Base-by-base conservation (phyloP, 2,329 filamentous ascomycete species). In the Scopulariopsis brevicaulis region DNA sequence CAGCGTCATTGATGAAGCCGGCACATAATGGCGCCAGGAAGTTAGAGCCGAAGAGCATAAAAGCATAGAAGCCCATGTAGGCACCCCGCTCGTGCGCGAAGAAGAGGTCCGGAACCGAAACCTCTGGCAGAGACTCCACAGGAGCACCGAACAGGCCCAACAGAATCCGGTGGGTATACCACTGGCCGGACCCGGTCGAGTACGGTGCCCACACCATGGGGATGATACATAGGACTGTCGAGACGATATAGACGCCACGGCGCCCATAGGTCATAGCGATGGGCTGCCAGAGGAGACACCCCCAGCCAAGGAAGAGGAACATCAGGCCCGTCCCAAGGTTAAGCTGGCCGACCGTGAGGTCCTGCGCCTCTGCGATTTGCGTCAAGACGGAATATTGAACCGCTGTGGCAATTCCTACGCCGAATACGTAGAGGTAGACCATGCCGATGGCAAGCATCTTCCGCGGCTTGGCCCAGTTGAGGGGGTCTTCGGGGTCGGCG, bases 231-330 rank as follows among this genome's bases (percentile, higher is more conserved):
- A 64, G 66, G 18, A 72, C 56, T 53, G 67, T 66, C 1, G 72
- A 74, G 37, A 76, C 63, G 2, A 80, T 64, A 58, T 79, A 80
- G 1, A 75, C 72, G 1, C 71, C 69, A 5, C 77, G 70, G 58
- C 78, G 74, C n/a, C 79, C 79, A 60, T 77, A 80, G 54, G 75
- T 74, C 20, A 80, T 64, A 0, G 78, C 78, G 34, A 81, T 63
- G 2, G 79, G 77, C 62, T 81, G 78, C 73, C 75, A 79, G 50
- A 81, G 67, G 2, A 81, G 64, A 61, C 74, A 73, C 0, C 75
- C 77, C 76, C 76, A 79, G 3, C 77, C 76, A 25, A 78, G 72
- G 15, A 76, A 71, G 24, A 80, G 64, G 61, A 80, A 80, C 75
- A 79, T 77, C 55, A 75, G 74, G 1, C 78, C 78, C 4, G 75